Evolutionary conservation across 306 rosid genomes (phyloP).

Genomic region (Pterocarpus santalinus): DNA sequence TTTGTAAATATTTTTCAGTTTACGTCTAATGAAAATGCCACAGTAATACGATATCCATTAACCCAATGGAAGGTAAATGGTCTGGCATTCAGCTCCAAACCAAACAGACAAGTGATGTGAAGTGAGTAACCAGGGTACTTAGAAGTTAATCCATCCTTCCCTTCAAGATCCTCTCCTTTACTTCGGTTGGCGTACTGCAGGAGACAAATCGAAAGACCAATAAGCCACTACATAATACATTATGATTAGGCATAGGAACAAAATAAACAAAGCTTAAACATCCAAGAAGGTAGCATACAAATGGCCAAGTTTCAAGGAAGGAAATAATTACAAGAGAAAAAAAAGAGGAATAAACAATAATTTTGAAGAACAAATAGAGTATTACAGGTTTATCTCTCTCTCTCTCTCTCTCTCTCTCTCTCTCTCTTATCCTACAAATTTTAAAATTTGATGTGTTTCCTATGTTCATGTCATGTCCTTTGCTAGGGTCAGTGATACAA

Average conservation of each 20-base stretch:
- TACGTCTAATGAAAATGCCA: conserved; percentile 36
- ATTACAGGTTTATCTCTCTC: no score
- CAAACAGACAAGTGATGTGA: conserved; percentile 34
- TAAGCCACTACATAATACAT: conserved; percentile 20
- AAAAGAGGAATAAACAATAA: conserved; percentile 6
- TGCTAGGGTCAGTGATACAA: no score
- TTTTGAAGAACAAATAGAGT: not conserved
- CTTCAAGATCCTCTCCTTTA: conserved; percentile 90
- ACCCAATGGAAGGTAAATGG: conserved; percentile 18
- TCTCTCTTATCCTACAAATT: no score
- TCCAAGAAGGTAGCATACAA: not conserved
- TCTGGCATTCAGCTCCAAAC: conserved; percentile 36
- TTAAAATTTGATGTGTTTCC: no score
- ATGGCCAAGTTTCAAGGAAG: not conserved
- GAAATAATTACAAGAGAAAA: not conserved
- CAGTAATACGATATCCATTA: conserved; percentile 31
- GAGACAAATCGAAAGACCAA: conserved; percentile 25
- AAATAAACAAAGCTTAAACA: not conserved
- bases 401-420: no score
- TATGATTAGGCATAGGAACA: conserved; percentile 5
- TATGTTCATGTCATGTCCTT: no score
- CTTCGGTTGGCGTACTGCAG: conserved; percentile 93
- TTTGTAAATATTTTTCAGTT: conserved; percentile 19
- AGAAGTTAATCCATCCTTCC: conserved; percentile 89
- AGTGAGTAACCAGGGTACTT: conserved; percentile 15